phyloP scores from a whole-genome alignment of 805 yeast species.

The Priceomyces castillae region DNA sequence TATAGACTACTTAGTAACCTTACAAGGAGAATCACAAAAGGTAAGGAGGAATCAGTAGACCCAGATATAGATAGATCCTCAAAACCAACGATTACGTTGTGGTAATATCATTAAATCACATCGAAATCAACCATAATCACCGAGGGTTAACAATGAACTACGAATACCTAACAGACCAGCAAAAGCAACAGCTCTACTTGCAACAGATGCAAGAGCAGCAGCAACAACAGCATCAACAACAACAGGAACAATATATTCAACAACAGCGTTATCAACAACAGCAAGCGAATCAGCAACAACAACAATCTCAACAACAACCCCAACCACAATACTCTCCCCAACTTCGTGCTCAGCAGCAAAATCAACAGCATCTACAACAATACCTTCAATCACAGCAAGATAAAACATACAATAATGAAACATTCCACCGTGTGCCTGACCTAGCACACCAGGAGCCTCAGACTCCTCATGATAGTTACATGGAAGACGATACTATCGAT shows the following conservation, averaged over 20 bases:
- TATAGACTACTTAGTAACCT: no score
- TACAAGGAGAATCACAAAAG: no score
- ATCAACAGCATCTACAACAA: constrained; percentile 4
- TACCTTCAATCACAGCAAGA: constrained; percentile 10
- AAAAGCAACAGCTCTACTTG: constrained; percentile 28
- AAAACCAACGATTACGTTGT: background rate
- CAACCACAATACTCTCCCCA: constrained; percentile 3
- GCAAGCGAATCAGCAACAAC: constrained; percentile 15
- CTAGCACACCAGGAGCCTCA: constrained; percentile 1
- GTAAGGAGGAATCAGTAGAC: background rate
- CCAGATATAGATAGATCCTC: background rate
- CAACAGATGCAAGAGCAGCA: constrained; percentile 23
- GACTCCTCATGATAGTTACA: constrained; percentile 27
- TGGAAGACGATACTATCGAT: constrained; percentile 40
- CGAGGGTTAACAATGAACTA: constrained; percentile 29
- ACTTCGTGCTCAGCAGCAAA: constrained; percentile 9
- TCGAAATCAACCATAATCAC: background rate
- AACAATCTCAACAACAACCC: constrained; percentile 10
- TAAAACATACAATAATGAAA: background rate
- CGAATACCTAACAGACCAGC: constrained; percentile 29
- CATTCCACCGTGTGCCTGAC: constrained; percentile 5
- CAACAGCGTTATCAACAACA: constrained; percentile 14
- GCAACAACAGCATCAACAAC: constrained; percentile 14
- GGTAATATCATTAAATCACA: background rate
- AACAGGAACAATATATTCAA: constrained; percentile 10